phyloP scores from a whole-genome alignment of 164 flowering plant genomes.

The Houttuynia cordata region DNA sequence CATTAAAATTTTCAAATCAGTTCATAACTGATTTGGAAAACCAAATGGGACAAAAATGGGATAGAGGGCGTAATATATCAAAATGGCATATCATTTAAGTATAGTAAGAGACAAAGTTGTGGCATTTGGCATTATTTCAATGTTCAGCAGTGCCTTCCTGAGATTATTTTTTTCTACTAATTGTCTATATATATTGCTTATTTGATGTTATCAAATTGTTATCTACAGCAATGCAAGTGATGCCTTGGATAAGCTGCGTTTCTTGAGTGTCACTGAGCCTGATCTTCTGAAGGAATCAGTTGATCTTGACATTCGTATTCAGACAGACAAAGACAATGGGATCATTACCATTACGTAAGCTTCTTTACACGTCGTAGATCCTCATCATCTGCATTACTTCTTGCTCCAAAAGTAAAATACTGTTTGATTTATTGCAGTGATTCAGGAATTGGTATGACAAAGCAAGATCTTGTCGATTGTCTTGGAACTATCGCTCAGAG shows the following conservation, averaged over 20 bases:
- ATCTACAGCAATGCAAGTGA: slow-evolving; percentile 91
- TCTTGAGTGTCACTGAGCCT: slow-evolving; percentile 77
- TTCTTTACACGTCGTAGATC: neutral
- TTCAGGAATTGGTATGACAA: slow-evolving; percentile 94
- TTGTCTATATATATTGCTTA: neutral
- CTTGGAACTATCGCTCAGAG: slow-evolving; percentile 99
- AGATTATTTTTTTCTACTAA: neutral
- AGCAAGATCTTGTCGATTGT: slow-evolving; percentile 87
- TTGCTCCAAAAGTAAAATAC: too few relatives aligned
- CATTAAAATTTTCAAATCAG: too few relatives aligned
- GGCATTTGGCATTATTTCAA: too few relatives aligned
- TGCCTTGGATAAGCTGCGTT: slow-evolving; percentile 92
- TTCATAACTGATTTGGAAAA: too few relatives aligned
- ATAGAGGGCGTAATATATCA: too few relatives aligned
- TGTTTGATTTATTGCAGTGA: slow-evolving; percentile 38
- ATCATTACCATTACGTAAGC: slow-evolving; percentile 68
- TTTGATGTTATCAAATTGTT: neutral
- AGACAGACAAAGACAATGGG: slow-evolving; percentile 86
- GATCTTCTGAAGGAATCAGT: slow-evolving; percentile 52
- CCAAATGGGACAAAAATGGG: too few relatives aligned
- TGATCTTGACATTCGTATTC: slow-evolving; percentile 88
- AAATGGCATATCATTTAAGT: too few relatives aligned
- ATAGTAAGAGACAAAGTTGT: too few relatives aligned
- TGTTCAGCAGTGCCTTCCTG: too few relatives aligned
- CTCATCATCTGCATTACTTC: too few relatives aligned